Evolutionary conservation across 2,329 filamentous ascomycete species (phyloP).

Genomic region (Penicillium brasilianum): DNA sequence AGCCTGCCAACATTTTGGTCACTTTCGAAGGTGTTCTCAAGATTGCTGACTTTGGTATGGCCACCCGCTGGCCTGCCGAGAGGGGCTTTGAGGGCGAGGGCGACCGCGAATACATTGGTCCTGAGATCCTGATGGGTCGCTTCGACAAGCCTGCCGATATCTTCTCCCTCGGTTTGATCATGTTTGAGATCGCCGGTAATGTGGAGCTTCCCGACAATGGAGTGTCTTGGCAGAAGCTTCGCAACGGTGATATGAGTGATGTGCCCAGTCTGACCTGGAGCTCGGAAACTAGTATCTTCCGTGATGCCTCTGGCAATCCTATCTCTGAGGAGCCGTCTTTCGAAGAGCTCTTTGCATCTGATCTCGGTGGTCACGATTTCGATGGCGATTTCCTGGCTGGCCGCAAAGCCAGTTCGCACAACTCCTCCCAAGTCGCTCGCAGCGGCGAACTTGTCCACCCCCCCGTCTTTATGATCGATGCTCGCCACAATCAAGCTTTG

Average conservation of each 20-base stretch:
- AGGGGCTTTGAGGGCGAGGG: conserved; percentile 85
- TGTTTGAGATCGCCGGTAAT: conserved; percentile 93
- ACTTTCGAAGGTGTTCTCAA: conserved; percentile 70
- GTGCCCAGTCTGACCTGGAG: conserved; percentile 87
- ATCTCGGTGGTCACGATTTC: conserved; percentile 52
- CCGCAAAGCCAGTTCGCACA: conserved; percentile 32
- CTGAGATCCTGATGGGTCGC: conserved; percentile 83
- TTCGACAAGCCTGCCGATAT: conserved; percentile 92
- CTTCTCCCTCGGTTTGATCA: conserved; percentile 91
- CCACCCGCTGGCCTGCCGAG: conserved; percentile 76
- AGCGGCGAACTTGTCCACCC: conserved; percentile 68
- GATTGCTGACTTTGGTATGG: conserved; percentile 73
- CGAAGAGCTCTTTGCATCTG: conserved; percentile 50
- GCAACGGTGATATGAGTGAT: conserved; percentile 86
- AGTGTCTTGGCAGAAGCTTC: conserved; percentile 84
- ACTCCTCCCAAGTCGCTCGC: conserved; percentile 42
- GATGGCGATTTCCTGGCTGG: conserved; percentile 44
- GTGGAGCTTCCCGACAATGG: conserved; percentile 94
- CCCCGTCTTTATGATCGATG: conserved; percentile 87
- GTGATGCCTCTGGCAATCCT: conserved; percentile 76
- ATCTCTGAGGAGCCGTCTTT: conserved; percentile 54
- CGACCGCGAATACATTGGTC: conserved; percentile 94
- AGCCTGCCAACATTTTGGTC: conserved; percentile 69
- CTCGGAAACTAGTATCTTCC: conserved; percentile 69
- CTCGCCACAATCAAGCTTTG: conserved; percentile 72